A percentile compares a stretch with the other conserved stretches of the same genome.
Evolutionary conservation across 192 early-diverging fungal genomes (phyloP).

Genomic region (Backusella liffmaniae): DNA sequence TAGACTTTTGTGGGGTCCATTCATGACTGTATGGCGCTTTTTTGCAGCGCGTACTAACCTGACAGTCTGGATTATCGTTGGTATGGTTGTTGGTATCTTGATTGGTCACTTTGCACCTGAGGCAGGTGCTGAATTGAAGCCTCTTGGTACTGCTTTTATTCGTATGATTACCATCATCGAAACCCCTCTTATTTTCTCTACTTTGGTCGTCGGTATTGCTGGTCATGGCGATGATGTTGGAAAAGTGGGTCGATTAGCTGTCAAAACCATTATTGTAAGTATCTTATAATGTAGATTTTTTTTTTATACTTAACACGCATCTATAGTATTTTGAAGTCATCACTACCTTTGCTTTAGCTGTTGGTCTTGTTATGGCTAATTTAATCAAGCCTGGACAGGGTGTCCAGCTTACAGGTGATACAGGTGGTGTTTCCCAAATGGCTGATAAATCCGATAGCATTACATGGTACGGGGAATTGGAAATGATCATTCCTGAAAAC

Average conservation of each 20-base stretch:
- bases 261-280: slow-evolving; percentile 60
- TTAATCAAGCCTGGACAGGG: slow-evolving; percentile 62
- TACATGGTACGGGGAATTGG: slow-evolving; percentile 55
- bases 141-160: slow-evolving; percentile 50
- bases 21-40: slow-evolving; percentile 20
- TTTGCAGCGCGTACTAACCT: slow-evolving; percentile 38
- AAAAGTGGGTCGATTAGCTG: slow-evolving; percentile 57
- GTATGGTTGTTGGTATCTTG: slow-evolving; percentile 47
- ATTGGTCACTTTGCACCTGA: slow-evolving; percentile 48
- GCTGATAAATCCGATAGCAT: slow-evolving; percentile 34
- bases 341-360: slow-evolving; percentile 61
- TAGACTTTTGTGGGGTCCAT: slow-evolving; percentile 16
- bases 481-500: slow-evolving; percentile 57
- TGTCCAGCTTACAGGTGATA: slow-evolving; percentile 29
- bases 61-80: slow-evolving; percentile 52
- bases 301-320: neutral
- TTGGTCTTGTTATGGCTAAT: slow-evolving; percentile 68
- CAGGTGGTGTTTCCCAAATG: neutral
- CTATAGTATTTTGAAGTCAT: slow-evolving; percentile 60
- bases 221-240: slow-evolving; percentile 64
- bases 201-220: slow-evolving; percentile 72
- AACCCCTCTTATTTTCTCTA: slow-evolving; percentile 70
- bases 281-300: neutral
- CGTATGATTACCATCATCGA: slow-evolving; percentile 52
- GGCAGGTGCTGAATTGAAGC: slow-evolving; percentile 40